These are phyloP conservation scores for Stephanodiscus minutulus DNA, from an alignment of 108 stramenopile genomes.

Conservation along the genomic window DNA sequence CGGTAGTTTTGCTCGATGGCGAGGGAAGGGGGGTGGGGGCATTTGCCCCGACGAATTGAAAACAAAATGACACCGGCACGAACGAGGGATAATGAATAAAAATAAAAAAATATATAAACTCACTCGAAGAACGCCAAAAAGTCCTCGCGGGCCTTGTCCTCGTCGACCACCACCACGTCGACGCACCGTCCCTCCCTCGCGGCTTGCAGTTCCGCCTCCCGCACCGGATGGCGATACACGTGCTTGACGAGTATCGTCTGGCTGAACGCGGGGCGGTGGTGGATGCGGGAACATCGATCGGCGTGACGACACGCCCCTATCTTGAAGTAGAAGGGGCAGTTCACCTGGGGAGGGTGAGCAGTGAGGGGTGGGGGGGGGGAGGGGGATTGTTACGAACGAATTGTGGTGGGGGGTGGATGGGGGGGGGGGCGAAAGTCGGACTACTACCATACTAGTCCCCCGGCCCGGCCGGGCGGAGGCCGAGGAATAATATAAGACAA, in stretches of 20 bases:
- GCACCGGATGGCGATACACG: slow-evolving; percentile 89
- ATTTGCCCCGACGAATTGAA: no score
- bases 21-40: no score
- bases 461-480: not conserved
- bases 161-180: slow-evolving; percentile 56
- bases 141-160: slow-evolving; percentile 81
- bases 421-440: no score
- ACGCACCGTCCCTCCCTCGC: slow-evolving; percentile 47
- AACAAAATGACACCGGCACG: no score
- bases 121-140: slow-evolving; percentile 64
- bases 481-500: not conserved
- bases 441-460: no score
- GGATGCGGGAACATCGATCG: slow-evolving; percentile 93
- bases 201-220: slow-evolving; percentile 63
- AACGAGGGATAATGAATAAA: not conserved
- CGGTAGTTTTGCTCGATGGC: no score
- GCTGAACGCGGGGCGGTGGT: slow-evolving; percentile 94
- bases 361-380: slow-evolving; percentile 10
- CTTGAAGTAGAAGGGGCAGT: slow-evolving; percentile 99
- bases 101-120: slow-evolving; percentile 7
- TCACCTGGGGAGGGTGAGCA: no score
- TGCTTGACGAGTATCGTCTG: slow-evolving; percentile 96
- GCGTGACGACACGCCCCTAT: slow-evolving; percentile 98
- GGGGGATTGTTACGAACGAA: no score
- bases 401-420: no score